A percentile compares a stretch with the other conserved stretches of the same genome.
Conservation (phyloP, 2,329 filamentous ascomycete genomes). For the Xylariaceae sp. region DNA sequence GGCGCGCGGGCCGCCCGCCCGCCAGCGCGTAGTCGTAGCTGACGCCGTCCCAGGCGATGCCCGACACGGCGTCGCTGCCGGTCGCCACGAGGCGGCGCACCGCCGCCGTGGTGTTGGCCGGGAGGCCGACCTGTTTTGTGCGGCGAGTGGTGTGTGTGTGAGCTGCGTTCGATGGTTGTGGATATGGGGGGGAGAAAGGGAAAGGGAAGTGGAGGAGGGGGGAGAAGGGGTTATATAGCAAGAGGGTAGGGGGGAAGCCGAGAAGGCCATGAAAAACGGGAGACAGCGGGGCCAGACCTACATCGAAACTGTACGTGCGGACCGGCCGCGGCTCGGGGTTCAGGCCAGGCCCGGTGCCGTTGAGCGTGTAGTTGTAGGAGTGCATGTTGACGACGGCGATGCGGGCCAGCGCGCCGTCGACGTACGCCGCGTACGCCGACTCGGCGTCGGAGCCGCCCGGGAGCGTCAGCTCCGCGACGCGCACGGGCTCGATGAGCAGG, state of each 20-base stretch:
- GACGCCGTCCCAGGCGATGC: conserved; percentile 53
- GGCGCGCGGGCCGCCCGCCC: conserved; percentile 41
- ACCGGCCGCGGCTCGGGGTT: conserved; percentile 23
- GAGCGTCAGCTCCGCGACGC: conserved; percentile 36
- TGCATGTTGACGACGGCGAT: conserved; percentile 51
- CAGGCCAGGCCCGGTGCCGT: conserved; percentile 26
- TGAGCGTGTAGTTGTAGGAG: conserved; percentile 50
- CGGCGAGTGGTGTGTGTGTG: too few species aligned
- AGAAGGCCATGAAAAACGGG: too few species aligned
- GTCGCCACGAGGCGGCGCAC: conserved; percentile 50
- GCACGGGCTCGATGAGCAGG: conserved; percentile 26
- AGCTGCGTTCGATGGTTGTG: too few species aligned
- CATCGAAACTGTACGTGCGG: conserved; percentile 34
- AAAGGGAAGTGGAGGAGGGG: too few species aligned
- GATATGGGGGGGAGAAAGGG: too few species aligned
- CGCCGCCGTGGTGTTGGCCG: conserved; percentile 11
- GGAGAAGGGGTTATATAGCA: too few species aligned
- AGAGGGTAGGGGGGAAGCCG: too few species aligned
- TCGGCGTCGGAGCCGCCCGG: conserved; percentile 33
- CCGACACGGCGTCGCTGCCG: conserved; percentile 55
- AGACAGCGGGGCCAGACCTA: too few species aligned
- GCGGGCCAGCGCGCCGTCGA: conserved; percentile 32
- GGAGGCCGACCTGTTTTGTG: too few species aligned
- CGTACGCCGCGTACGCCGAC: conserved; percentile 50
- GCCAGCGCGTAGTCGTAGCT: conserved; percentile 56